Evolutionary conservation across 345 rosid genomes (phyloP), one percentile per base, ranked within the genome.

Genomic region (Citrus cavaleriei): DNA sequence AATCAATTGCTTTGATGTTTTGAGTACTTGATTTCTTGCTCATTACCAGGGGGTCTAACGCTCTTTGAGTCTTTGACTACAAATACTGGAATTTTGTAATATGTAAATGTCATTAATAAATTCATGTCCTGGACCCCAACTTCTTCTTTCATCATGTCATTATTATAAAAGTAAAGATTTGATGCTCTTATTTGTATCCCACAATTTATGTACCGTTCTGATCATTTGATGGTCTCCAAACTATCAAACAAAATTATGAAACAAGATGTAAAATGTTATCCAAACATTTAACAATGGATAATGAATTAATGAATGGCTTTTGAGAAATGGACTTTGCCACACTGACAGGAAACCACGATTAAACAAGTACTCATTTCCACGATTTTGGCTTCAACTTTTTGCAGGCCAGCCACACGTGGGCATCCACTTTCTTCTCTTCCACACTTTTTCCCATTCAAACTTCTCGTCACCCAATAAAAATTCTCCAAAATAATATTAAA

Each of bases 391-490:
- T 4, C 62, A 32, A 6, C 22, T 64, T 19, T 30, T 46, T 46
- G 58, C 74, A 40, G 70, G 63, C 69, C 74, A 30, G 9, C 12
- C 74, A 49, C 78, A 58, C 73, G 82, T 58, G 82, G 78, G 79
- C 71, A 19, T 68, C 46, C 77, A 34, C 65, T 72, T 13, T 57
- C 65, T 49, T 58, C 24, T 24, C 30, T 40, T 10, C 10, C 18
- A 28, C 27, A 4, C 72, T 6, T 32, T 32, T 65, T 66, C 22
- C 49, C 46, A 66, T 66, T 35, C 42, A 66, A 21, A 22, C 24
- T 37, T 35, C 46, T 34, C 22, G 7, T 66, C 9, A 10, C n/a
- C 25, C 67, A 28, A 63, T 28, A 22, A 66, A 34, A 2, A 65
- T 9, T 46, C 51, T 12, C 51, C 51, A 46, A 46, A 42, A 46